A percentile compares a stretch with the other conserved stretches of the same genome.
Evolutionary conservation across 768 basidiomycete species (phyloP).

Genomic region (Lactarius pseudohatsudake): DNA sequence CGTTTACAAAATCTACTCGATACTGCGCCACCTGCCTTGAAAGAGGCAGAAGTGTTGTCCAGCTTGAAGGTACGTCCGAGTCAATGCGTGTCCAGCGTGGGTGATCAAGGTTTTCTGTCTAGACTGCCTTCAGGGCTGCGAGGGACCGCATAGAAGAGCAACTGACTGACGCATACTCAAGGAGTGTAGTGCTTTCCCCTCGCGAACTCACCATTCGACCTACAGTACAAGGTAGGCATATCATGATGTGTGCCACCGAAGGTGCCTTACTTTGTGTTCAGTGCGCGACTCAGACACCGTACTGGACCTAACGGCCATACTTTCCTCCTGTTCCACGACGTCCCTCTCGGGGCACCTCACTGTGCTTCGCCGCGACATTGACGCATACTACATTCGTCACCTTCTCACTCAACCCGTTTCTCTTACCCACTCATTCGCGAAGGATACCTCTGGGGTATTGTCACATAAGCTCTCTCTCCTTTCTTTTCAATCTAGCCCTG

Average conservation of each 20-base stretch:
- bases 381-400: conserved; percentile 56
- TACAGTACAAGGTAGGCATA: conserved; percentile 48
- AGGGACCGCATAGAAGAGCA: conserved; percentile 68
- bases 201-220: conserved; percentile 51
- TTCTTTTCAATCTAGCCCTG: conserved; percentile 44
- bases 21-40: conserved; percentile 50
- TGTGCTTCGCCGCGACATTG: conserved; percentile 65
- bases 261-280: conserved; percentile 32
- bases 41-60: conserved; percentile 48
- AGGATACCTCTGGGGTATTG: conserved; percentile 35
- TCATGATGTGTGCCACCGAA: conserved; percentile 29
- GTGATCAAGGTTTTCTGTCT: conserved; percentile 5
- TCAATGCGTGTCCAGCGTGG: conserved; percentile 10
- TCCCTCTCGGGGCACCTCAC: conserved; percentile 57
- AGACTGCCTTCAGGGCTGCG: conserved; percentile 58
- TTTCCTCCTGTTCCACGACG: conserved; percentile 56
- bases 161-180: conserved; percentile 63
- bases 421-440: conserved; percentile 40
- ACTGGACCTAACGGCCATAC: conserved; percentile 52
- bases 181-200: conserved; percentile 53
- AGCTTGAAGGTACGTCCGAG: conserved; percentile 57
- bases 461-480: conserved; percentile 51
- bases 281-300: conserved; percentile 56
- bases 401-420: conserved; percentile 54
- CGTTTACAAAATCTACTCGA: conserved; percentile 47